These are phyloP conservation scores for Fusarium floridanum DNA, from an alignment of 2,329 filamentous ascomycete genomes.

Conservation along the genomic window DNA sequence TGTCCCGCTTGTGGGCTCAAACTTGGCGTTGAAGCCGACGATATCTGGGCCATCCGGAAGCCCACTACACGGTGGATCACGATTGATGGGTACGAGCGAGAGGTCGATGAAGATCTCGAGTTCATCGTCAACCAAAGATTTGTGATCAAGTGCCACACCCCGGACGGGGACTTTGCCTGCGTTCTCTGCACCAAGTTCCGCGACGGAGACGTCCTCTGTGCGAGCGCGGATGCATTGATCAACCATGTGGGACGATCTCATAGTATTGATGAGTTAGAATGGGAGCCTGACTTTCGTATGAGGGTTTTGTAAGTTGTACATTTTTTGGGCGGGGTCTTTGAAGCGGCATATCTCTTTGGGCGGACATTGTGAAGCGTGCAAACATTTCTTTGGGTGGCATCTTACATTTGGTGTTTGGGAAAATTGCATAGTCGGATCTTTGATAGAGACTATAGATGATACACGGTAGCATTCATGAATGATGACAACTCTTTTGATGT, in stretches of 20 bases:
- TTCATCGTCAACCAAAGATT: constrained; percentile 41
- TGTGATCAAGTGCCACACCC: constrained; percentile 41
- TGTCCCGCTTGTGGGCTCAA: constrained; percentile 39
- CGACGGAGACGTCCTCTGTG: constrained; percentile 37
- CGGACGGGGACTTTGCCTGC: constrained; percentile 42
- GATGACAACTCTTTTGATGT: not conserved
- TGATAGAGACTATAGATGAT: constrained; percentile 3
- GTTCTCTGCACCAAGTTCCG: constrained; percentile 39
- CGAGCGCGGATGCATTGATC: constrained; percentile 32
- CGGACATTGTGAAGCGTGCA: not conserved
- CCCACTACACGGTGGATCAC: constrained; percentile 19
- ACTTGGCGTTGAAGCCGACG: constrained; percentile 34
- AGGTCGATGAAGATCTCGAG: constrained; percentile 43
- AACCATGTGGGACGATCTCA: constrained; percentile 39
- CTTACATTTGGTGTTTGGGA: not conserved
- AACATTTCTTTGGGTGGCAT: not conserved
- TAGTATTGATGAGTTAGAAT: constrained; percentile 36
- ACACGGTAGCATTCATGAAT: not conserved
- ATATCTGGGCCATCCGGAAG: constrained; percentile 42
- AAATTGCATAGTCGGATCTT: not conserved
- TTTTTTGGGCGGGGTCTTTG: not conserved
- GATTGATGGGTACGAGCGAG: constrained; percentile 29
- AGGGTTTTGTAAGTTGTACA: not conserved
- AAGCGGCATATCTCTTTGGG: not conserved
- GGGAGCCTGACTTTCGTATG: constrained; percentile 36